Conservation (phyloP, 805 yeast genomes). For the Candida morakotiae region DNA sequence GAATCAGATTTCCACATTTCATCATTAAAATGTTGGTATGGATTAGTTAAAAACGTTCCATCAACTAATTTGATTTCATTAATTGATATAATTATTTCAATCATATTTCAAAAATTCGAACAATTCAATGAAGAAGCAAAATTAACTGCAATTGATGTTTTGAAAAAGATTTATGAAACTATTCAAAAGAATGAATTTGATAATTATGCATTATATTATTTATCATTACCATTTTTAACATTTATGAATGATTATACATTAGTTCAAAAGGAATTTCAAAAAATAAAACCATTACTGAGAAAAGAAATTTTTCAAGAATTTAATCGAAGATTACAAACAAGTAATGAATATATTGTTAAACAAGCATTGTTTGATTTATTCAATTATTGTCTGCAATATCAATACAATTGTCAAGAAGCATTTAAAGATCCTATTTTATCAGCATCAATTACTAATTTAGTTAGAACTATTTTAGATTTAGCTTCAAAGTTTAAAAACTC, state of each 20-base stretch:
- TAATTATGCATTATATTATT: slow-evolving; percentile 48
- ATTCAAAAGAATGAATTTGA: slow-evolving; percentile 25
- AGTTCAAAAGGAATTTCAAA: slow-evolving; percentile 15
- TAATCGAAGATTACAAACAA: slow-evolving; percentile 52
- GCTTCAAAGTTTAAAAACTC: slow-evolving; percentile 51
- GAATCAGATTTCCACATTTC: slow-evolving; percentile 53
- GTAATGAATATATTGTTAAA: slow-evolving; percentile 65
- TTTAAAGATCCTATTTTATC: slow-evolving; percentile 28
- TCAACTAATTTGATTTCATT: slow-evolving; percentile 58
- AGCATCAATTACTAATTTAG: slow-evolving; percentile 37
- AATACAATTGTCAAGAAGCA: slow-evolving; percentile 45
- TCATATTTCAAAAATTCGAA: slow-evolving; percentile 66
- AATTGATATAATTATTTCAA: slow-evolving; percentile 69
- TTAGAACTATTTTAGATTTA: slow-evolving; percentile 52
- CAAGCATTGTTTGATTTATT: slow-evolving; percentile 67
- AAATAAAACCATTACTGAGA: slow-evolving; percentile 28
- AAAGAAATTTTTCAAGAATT: slow-evolving; percentile 45
- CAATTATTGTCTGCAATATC: slow-evolving; percentile 48
- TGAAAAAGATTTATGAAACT: slow-evolving; percentile 33
- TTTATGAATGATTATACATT: slow-evolving; percentile 25
- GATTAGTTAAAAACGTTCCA: slow-evolving; percentile 53
- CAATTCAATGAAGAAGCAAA: slow-evolving; percentile 47
- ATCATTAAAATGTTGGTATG: slow-evolving; percentile 66
- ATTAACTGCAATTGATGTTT: slow-evolving; percentile 47
- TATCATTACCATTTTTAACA: slow-evolving; percentile 46